These are phyloP conservation scores for Pleurotus sapidus DNA, from an alignment of 768 basidiomycete species.

Conservation along the genomic window DNA sequence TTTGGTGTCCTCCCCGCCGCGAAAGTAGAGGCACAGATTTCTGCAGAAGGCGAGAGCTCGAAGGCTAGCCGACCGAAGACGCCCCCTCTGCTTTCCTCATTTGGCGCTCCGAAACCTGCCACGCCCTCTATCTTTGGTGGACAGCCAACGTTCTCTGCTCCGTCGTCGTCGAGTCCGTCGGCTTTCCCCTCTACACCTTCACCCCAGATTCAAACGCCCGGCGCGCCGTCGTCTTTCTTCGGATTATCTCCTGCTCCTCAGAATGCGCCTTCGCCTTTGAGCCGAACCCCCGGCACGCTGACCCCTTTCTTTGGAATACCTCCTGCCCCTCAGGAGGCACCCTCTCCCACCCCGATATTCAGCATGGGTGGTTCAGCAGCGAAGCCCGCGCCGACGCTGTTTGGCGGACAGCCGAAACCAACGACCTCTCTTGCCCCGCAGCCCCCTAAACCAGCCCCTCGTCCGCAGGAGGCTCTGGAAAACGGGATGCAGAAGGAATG, in stretches of 20 bases:
- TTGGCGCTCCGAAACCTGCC: conserved; percentile 17
- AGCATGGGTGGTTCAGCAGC: background rate
- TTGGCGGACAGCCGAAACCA: background rate
- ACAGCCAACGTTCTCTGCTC: conserved; percentile 10
- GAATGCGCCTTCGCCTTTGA: background rate
- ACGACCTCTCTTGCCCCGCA: background rate
- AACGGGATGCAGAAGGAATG: conserved; percentile 74
- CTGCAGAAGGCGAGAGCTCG: conserved; percentile 18
- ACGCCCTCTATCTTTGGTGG: conserved; percentile 8
- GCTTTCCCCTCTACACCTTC: conserved; percentile 5
- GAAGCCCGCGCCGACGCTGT: background rate
- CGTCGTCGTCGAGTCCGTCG: conserved; percentile 1
- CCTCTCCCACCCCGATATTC: background rate
- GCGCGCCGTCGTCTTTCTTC: background rate
- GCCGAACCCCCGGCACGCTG: too few species aligned
- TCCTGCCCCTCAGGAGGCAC: background rate
- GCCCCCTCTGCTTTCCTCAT: conserved; percentile 40
- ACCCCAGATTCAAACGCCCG: background rate
- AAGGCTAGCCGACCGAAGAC: conserved; percentile 42
- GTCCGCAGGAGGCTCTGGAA: conserved; percentile 30
- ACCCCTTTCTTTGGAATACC: background rate
- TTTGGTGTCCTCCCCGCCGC: conserved; percentile 29
- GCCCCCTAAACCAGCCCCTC: background rate
- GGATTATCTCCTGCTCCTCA: background rate
- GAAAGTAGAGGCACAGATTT: conserved; percentile 21